Percentiles rank a stretch among this genome's conserved stretches.
Evolutionary conservation across 768 basidiomycete genomes (phyloP).

Genomic region (Kwoniella europaea): DNA sequence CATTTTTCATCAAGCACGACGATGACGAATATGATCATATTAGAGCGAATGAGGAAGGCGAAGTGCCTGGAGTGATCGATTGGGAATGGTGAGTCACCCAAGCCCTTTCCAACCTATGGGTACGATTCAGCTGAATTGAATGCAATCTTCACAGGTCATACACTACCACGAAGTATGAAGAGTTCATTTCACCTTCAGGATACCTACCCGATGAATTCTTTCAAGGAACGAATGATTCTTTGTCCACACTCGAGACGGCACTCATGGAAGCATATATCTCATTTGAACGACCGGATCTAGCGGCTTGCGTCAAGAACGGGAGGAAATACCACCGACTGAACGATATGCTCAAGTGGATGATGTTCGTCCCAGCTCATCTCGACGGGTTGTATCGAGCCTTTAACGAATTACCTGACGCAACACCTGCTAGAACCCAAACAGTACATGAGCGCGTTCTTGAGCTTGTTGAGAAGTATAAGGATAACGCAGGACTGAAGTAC

Average conservation of each 20-base stretch:
- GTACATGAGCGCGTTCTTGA: no score
- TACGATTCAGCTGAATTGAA: background rate
- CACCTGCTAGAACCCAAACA: no score
- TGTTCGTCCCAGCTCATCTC: background rate
- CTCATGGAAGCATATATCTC: constrained; percentile 10
- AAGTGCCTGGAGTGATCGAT: constrained; percentile 51
- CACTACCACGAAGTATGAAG: constrained; percentile 8
- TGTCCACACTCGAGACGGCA: background rate
- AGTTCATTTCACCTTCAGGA: background rate
- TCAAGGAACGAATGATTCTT: background rate
- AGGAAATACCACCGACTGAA: constrained; percentile 11
- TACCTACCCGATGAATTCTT: background rate
- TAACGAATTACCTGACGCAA: no score
- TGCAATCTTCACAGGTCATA: constrained; percentile 6
- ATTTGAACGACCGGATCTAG: constrained; percentile 25
- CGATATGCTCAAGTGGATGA: background rate
- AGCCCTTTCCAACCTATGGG: background rate
- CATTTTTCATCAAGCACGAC: constrained; percentile 40
- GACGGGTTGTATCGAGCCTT: constrained; percentile 2
- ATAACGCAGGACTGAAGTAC: no score
- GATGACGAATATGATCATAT: constrained; percentile 51
- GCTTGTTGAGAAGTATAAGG: no score
- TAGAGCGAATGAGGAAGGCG: constrained; percentile 44
- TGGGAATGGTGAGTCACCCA: constrained; percentile 52
- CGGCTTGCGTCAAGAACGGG: constrained; percentile 10